phyloP scores from a whole-genome alignment of 352 stramenopile species.

The Phytopythium delawarense region DNA sequence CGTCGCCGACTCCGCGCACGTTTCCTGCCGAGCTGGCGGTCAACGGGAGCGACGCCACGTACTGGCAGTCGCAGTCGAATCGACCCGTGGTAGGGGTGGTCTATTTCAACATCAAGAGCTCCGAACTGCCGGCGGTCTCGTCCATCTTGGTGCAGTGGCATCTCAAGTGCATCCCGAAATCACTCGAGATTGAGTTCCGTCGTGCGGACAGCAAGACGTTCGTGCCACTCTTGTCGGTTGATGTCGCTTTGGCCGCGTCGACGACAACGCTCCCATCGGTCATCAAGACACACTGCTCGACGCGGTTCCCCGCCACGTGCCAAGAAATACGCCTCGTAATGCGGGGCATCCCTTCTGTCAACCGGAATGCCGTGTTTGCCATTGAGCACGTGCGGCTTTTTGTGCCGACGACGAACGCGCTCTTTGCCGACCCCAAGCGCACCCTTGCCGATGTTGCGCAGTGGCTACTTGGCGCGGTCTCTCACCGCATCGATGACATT shows the following conservation, averaged over 20 bases:
- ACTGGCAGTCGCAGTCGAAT: slow-evolving; percentile 65
- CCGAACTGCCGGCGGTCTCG: slow-evolving; percentile 38
- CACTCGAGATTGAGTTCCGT: slow-evolving; percentile 54
- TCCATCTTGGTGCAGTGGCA: slow-evolving; percentile 74
- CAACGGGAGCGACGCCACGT: slow-evolving; percentile 53
- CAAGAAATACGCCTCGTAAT: slow-evolving; percentile 59
- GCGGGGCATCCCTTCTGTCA: slow-evolving; percentile 50
- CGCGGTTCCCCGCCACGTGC: slow-evolving; percentile 36
- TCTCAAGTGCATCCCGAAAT: slow-evolving; percentile 54
- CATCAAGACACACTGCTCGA: slow-evolving; percentile 30
- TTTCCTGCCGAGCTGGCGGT: slow-evolving; percentile 49
- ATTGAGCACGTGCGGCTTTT: slow-evolving; percentile 68
- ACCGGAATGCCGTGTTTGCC: slow-evolving; percentile 65
- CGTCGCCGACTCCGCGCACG: slow-evolving; percentile 35
- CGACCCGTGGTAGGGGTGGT: slow-evolving; percentile 37
- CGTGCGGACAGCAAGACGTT: slow-evolving; percentile 29
- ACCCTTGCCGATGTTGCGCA: slow-evolving; percentile 53
- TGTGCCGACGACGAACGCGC: slow-evolving; percentile 40
- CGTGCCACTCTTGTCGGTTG: slow-evolving; percentile 21
- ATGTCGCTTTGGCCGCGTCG: slow-evolving; percentile 11
- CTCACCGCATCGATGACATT: slow-evolving; percentile 45
- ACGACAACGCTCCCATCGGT: slow-evolving; percentile 14
- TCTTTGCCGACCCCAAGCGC: slow-evolving; percentile 59
- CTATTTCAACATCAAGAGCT: slow-evolving; percentile 40
- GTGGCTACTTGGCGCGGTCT: slow-evolving; percentile 56